These are phyloP conservation scores for Danielia reshetovae DNA, from an alignment of 805 yeast species.

Conservation along the genomic window DNA sequence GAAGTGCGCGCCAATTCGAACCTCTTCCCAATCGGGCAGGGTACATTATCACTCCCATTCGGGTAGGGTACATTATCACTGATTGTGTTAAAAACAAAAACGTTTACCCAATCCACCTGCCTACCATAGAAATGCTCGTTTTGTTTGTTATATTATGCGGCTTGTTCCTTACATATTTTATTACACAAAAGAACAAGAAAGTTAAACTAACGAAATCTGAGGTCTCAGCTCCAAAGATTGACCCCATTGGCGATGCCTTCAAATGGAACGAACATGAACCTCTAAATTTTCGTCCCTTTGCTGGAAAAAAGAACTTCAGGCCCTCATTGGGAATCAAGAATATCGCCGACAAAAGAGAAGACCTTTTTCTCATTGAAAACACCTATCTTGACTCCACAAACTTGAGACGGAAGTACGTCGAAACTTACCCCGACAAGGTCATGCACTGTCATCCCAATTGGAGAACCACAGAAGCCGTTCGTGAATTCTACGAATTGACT, in stretches of 20 bases:
- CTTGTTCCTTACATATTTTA: no score
- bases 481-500: slow-evolving; percentile 47
- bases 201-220: no score
- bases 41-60: no score
- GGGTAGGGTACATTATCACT: no score
- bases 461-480: slow-evolving; percentile 30
- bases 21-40: no score
- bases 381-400: slow-evolving; percentile 48
- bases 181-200: no score
- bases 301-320: slow-evolving; percentile 31
- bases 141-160: no score
- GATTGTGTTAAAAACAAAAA: no score
- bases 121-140: no score
- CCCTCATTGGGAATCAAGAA: slow-evolving; percentile 33
- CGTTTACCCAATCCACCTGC: no score
- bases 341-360: slow-evolving; percentile 36
- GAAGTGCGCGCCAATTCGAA: no score
- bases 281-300: slow-evolving; percentile 36
- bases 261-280: slow-evolving; percentile 42
- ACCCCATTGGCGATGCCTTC: slow-evolving; percentile 9
- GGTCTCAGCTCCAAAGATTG: no score
- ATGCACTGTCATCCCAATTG: slow-evolving; percentile 20
- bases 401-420: slow-evolving; percentile 32
- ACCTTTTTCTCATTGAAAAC: slow-evolving; percentile 60
- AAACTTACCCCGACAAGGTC: slow-evolving; percentile 21